These are phyloP conservation scores for Oxyria digyna DNA, from an alignment of 148 eudicot genomes.

Conservation along the genomic window DNA sequence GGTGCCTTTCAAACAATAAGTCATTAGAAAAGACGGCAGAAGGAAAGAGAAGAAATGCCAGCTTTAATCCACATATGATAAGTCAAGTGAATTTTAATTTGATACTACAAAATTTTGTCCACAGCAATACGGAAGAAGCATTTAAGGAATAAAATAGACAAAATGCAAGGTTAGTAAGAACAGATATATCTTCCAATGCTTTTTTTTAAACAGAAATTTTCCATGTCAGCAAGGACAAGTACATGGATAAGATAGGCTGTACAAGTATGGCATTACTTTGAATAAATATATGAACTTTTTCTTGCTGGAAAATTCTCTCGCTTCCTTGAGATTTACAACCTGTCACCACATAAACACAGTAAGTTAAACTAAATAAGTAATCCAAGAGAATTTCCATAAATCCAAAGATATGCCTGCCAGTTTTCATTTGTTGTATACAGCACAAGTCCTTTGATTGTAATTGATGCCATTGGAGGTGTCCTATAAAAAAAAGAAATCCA, in stretches of 20 bases:
- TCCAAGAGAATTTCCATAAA: background rate
- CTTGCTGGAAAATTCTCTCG: conserved; percentile 74
- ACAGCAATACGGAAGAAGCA: background rate
- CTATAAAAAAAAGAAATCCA: conserved; percentile 23
- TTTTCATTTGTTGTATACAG: conserved; percentile 83
- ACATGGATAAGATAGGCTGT: background rate
- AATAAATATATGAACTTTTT: conserved; percentile 76
- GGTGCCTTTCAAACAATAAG: background rate
- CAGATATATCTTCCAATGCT: background rate
- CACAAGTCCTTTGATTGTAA: conserved; percentile 71
- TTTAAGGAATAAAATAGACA: background rate
- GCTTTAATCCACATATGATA: background rate
- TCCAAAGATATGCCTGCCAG: conserved; percentile 51
- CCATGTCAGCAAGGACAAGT: background rate
- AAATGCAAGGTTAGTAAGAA: background rate
- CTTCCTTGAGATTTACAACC: conserved; percentile 91
- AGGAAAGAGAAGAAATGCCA: background rate
- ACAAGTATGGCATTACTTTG: conserved; percentile 41
- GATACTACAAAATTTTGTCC: background rate
- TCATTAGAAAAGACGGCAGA: background rate
- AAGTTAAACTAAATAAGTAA: conserved; percentile 10
- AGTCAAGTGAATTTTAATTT: background rate
- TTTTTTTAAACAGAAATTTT: background rate
- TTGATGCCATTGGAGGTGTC: conserved; percentile 96
- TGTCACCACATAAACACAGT: conserved; percentile 16